phyloP scores from a whole-genome alignment of 2,329 filamentous ascomycete species.

The Metarhizium anisopliae region DNA sequence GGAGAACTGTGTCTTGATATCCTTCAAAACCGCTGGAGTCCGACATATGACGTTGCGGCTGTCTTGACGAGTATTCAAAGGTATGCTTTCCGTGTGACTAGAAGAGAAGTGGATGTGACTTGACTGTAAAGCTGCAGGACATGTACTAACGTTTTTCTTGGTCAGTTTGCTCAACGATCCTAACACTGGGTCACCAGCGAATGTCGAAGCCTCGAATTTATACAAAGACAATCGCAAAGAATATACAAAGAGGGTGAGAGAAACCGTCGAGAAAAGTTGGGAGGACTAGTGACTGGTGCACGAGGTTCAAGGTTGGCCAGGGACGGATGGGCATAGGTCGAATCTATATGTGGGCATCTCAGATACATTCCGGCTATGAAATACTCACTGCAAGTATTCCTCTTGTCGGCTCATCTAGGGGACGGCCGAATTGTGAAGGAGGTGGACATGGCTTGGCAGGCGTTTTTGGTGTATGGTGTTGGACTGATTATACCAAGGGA shows the following conservation, averaged over 20 bases:
- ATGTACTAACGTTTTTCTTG: constrained; percentile 16
- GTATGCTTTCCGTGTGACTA: constrained; percentile 34
- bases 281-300: constrained; percentile 55
- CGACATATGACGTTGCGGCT: constrained; percentile 95
- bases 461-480: constrained; percentile 24
- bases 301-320: background rate
- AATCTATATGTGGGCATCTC: background rate
- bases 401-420: background rate
- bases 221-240: constrained; percentile 98
- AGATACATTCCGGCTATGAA: background rate
- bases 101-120: background rate
- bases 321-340: background rate
- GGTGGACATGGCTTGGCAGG: constrained; percentile 11
- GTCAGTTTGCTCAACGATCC: constrained; percentile 87
- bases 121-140: background rate
- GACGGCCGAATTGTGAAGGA: background rate
- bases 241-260: constrained; percentile 87
- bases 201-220: constrained; percentile 94
- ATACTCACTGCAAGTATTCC: background rate
- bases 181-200: constrained; percentile 95
- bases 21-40: constrained; percentile 95
- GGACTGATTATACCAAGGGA: constrained; percentile 23
- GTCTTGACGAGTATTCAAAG: constrained; percentile 97
- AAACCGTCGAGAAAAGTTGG: constrained; percentile 99
- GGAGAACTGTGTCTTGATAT: constrained; percentile 96